Percentiles rank a stretch among this genome's conserved stretches.
Conservation (phyloP, 1,284 basidiomycete genomes). For the Chiua sp. region DNA sequence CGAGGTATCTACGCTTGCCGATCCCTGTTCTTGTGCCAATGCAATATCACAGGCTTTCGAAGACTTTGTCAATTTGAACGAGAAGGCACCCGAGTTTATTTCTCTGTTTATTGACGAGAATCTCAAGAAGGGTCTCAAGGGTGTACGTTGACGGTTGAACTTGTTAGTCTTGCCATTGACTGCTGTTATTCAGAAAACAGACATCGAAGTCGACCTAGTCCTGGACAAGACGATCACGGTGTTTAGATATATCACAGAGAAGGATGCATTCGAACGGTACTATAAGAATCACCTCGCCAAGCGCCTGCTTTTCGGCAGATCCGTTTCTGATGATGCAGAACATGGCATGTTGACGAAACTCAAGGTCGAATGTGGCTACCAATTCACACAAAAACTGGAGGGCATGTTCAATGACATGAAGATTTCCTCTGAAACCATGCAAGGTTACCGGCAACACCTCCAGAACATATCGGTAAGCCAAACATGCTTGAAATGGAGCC, state of each 20-base stretch:
- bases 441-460: constrained; percentile 71
- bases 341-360: constrained; percentile 98
- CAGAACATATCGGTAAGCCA: constrained; percentile 56
- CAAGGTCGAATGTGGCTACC: constrained; percentile 96
- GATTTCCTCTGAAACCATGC: constrained; percentile 84
- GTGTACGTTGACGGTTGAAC: constrained; percentile 57
- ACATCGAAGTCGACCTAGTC: constrained; percentile 87
- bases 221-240: constrained; percentile 96
- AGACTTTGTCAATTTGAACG: constrained; percentile 90
- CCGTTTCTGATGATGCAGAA: constrained; percentile 97
- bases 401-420: constrained; percentile 99
- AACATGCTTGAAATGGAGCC: neutral
- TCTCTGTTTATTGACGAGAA: constrained; percentile 99
- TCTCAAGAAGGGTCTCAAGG: constrained; percentile 94
- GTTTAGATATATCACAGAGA: constrained; percentile 95
- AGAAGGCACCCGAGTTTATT: constrained; percentile 92
- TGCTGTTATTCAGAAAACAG: constrained; percentile 79
- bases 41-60: constrained; percentile 78
- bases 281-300: constrained; percentile 98
- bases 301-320: constrained; percentile 85
- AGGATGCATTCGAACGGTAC: constrained; percentile 98
- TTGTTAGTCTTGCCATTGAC: constrained; percentile 4
- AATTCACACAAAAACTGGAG: constrained; percentile 98
- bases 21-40: constrained; percentile 1
- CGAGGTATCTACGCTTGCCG: constrained; percentile 60